Evolutionary conservation across 192 early-diverging fungal species (phyloP).

Genomic region (Ambispora gerdemannii): DNA sequence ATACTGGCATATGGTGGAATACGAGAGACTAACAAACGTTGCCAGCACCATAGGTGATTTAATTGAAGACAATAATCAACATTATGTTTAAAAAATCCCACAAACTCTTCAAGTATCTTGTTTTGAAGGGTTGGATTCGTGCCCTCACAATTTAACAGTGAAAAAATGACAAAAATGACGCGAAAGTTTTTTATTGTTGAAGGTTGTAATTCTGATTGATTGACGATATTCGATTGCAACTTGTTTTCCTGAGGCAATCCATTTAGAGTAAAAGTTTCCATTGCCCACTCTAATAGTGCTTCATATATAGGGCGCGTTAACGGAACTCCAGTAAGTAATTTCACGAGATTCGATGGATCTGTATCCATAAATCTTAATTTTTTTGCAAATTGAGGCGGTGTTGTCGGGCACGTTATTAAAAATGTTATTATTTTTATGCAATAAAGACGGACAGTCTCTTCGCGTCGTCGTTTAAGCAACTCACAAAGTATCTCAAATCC

Average conservation of each 20-base stretch:
- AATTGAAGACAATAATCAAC: slow-evolving; percentile 12
- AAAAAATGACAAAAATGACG: slow-evolving; percentile 12
- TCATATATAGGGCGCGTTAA: slow-evolving; percentile 15
- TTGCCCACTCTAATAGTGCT: slow-evolving; percentile 21
- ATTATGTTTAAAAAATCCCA: slow-evolving; percentile 8
- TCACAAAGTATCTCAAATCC: slow-evolving; percentile 29
- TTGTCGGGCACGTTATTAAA: slow-evolving; percentile 2
- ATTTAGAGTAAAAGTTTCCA: background rate
- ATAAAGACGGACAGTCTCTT: slow-evolving; percentile 26
- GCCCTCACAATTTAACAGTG: slow-evolving; percentile 22
- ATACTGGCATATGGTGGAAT: background rate
- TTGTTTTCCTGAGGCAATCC: background rate
- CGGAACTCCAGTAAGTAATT: slow-evolving; percentile 13
- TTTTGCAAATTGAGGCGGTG: slow-evolving; percentile 18
- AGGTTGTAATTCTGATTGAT: background rate
- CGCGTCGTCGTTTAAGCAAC: slow-evolving; percentile 15
- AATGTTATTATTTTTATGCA: slow-evolving; percentile 25
- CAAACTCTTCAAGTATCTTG: slow-evolving; percentile 24
- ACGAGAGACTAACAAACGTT: slow-evolving; percentile 14
- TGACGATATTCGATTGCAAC: background rate
- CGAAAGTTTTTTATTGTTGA: slow-evolving; percentile 19
- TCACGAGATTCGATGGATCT: slow-evolving; percentile 12
- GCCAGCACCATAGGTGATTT: slow-evolving; percentile 22
- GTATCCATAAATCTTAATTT: slow-evolving; percentile 25
- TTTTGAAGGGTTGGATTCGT: slow-evolving; percentile 16